Conservation (phyloP, 306 rosid genomes). For the Casuarina equisetifolia region DNA sequence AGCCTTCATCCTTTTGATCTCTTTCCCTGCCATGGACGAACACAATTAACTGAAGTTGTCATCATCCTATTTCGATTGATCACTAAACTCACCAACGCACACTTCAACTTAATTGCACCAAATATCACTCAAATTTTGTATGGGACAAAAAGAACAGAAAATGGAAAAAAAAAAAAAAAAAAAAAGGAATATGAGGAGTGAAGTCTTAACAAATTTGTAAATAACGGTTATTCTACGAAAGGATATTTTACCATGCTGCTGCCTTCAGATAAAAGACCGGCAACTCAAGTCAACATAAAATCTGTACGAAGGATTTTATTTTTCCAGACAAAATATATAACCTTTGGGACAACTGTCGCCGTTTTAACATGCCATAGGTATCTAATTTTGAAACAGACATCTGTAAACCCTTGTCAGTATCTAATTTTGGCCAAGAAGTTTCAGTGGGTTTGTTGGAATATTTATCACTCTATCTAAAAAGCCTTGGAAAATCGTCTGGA, state of each 20-base stretch:
- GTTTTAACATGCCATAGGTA: background rate
- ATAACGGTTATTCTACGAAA: background rate
- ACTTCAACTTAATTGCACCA: background rate
- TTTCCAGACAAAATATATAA: background rate
- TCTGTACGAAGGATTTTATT: background rate
- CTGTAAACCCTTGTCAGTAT: background rate
- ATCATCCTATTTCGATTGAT: background rate
- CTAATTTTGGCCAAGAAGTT: background rate
- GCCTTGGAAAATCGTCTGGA: background rate
- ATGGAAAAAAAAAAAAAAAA: background rate
- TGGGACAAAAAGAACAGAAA: background rate
- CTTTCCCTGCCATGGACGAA: slow-evolving; percentile 35
- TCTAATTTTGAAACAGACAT: background rate
- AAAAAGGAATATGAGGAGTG: background rate
- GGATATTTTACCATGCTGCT: background rate
- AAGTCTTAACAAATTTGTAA: background rate
- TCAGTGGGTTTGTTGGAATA: background rate
- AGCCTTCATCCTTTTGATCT: slow-evolving; percentile 48
- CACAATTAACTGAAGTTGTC: background rate
- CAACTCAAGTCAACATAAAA: background rate
- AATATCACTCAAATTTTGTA: background rate
- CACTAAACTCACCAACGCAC: background rate
- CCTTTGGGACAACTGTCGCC: background rate
- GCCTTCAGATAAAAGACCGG: background rate
- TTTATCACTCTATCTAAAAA: background rate